Conservation (phyloP, 2,329 filamentous ascomycete species). For the Calonectria fujianensis region DNA sequence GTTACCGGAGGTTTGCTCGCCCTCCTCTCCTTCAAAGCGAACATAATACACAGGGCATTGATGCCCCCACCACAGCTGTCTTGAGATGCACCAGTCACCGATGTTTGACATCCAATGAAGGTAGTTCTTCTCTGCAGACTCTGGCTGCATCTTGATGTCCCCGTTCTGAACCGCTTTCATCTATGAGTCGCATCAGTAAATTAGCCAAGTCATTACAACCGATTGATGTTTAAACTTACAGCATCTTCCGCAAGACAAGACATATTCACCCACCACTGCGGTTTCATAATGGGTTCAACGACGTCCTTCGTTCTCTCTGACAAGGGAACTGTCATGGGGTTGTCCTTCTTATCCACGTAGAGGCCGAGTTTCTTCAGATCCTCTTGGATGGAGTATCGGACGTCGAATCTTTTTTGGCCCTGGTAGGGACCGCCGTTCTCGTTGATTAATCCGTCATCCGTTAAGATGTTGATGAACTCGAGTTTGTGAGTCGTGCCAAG, state of each 20-base stretch:
- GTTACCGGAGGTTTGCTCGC: constrained; percentile 75
- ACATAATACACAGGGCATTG: constrained; percentile 94
- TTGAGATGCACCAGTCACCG: constrained; percentile 95
- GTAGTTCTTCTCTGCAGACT: constrained; percentile 89
- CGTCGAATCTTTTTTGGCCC: constrained; percentile 94
- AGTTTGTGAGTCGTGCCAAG: constrained; percentile 88
- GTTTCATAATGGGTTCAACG: constrained; percentile 95
- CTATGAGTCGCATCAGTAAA: not conserved
- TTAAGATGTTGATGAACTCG: constrained; percentile 95
- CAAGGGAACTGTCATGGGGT: constrained; percentile 95
- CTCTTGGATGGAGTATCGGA: constrained; percentile 88
- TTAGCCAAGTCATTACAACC: not conserved
- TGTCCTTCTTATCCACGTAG: constrained; percentile 95
- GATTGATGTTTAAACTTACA: constrained; percentile 61
- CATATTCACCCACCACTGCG: constrained; percentile 99
- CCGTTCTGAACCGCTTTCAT: constrained; percentile 84
- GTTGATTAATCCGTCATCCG: constrained; percentile 93
- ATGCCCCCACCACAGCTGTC: constrained; percentile 98
- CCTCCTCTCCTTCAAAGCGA: constrained; percentile 81
- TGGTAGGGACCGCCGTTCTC: constrained; percentile 87
- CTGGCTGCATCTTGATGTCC: constrained; percentile 89
- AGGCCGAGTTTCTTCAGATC: constrained; percentile 89
- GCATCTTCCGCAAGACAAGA: constrained; percentile 86
- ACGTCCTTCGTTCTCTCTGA: constrained; percentile 93
- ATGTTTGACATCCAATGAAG: constrained; percentile 88